Conservation (phyloP, 176 grass and related monocot genomes). For the Neostapfia colusana region DNA sequence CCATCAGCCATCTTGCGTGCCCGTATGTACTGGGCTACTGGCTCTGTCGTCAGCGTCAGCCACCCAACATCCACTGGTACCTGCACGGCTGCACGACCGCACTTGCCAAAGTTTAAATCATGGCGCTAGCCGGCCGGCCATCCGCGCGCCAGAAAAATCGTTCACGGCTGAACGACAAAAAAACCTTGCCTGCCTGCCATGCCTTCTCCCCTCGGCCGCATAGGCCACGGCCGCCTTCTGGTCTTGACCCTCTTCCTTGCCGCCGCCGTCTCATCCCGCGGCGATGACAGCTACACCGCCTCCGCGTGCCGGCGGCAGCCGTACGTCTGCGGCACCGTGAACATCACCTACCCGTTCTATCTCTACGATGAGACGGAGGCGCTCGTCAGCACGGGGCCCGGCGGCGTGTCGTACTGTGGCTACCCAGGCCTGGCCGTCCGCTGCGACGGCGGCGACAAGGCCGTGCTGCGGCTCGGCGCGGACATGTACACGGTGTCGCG, state of each 20-base stretch:
- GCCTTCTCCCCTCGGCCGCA: constrained; percentile 11
- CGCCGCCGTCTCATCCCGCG: not conserved
- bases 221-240: not conserved
- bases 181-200: not conserved
- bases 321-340: constrained; percentile 42
- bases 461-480: constrained; percentile 13
- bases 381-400: not conserved
- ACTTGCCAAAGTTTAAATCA: not conserved
- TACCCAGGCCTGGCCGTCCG: constrained; percentile 36
- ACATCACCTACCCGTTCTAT: constrained; percentile 53
- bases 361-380: not conserved
- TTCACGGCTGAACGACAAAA: not conserved
- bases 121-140: not conserved
- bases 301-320: constrained; percentile 23
- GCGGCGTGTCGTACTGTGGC: constrained; percentile 37
- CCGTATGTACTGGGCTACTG: not conserved
- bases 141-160: not conserved
- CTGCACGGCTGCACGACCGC: not conserved
- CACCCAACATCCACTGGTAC: not conserved
- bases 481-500: constrained; percentile 28
- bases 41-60: not conserved
- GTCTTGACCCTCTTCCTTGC: constrained; percentile 5
- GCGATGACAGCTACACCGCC: not conserved
- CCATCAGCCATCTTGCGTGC: not conserved
- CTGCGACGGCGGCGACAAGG: constrained; percentile 21